Conservation (phyloP, 140 eudicot genomes). For the Cichorium intybus region DNA sequence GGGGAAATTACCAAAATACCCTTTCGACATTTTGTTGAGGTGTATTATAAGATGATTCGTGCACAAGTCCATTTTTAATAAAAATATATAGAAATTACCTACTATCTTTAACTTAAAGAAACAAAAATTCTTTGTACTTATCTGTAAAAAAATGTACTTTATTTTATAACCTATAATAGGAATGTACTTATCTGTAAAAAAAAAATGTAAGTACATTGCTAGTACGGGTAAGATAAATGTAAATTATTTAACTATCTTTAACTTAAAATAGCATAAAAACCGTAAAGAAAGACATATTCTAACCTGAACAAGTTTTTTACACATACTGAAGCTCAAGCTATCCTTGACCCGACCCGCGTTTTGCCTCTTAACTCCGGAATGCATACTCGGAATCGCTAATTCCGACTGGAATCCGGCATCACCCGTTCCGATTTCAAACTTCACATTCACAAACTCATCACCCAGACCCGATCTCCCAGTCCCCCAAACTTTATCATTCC, state of each 20-base stretch:
- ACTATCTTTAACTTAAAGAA: no score
- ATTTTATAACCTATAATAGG: no score
- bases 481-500: slow-evolving; percentile 55
- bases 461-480: slow-evolving; percentile 38
- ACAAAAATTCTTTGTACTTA: no score
- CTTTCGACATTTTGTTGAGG: background rate
- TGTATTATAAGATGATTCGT: no score
- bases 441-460: slow-evolving; percentile 51
- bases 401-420: slow-evolving; percentile 43
- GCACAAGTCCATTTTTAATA: no score
- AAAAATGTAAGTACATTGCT: background rate
- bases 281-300: slow-evolving; percentile 12
- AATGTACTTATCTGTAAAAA: no score
- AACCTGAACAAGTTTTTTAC: slow-evolving; percentile 88
- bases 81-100: no score
- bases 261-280: slow-evolving; percentile 4
- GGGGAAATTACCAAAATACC: background rate
- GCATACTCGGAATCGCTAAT: slow-evolving; percentile 26
- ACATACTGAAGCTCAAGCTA: slow-evolving; percentile 81
- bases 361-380: slow-evolving; percentile 42
- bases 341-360: slow-evolving; percentile 41
- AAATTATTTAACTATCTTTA: background rate
- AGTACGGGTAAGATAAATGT: no score
- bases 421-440: slow-evolving; percentile 60
- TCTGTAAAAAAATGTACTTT: no score